phyloP scores from a whole-genome alignment of 2,329 filamentous ascomycete genomes.

The Fusarium marasasianum region DNA sequence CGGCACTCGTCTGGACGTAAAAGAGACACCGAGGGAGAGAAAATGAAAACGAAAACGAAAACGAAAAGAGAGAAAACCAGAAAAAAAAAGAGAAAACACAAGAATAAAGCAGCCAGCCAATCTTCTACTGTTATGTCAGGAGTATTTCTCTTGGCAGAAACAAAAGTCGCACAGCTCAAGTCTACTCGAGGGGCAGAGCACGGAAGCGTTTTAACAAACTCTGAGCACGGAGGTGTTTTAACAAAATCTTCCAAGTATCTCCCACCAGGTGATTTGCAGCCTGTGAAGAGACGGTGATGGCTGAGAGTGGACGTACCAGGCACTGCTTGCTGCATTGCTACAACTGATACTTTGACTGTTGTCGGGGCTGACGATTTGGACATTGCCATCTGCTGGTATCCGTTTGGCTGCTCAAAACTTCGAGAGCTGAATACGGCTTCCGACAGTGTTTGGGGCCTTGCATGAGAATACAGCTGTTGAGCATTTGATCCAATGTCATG shows the following conservation, averaged over 20 bases:
- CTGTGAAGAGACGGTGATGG: neutral
- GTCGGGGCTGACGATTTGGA: neutral
- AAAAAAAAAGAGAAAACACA: neutral
- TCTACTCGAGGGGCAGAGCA: too few relatives aligned
- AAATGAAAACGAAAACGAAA: neutral
- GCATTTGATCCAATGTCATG: neutral
- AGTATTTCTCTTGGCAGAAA: neutral
- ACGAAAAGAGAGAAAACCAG: neutral
- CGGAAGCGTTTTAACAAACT: neutral
- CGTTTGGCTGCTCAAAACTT: neutral
- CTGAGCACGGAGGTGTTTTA: neutral
- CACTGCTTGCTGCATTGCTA: neutral
- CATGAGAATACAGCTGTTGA: neutral
- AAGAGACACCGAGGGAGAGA: neutral
- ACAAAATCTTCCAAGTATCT: neutral
- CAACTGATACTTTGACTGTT: neutral
- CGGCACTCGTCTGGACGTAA: neutral
- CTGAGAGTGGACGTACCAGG: neutral
- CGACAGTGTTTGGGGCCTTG: neutral
- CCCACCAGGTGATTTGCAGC: neutral
- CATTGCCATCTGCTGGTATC: neutral
- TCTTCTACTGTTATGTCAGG: neutral
- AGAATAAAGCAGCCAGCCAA: neutral
- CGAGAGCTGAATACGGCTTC: accelerated
- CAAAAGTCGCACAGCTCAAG: neutral